Base-by-base conservation (phyloP, 2,329 filamentous ascomycete species). In the Epichloe coenophiala region DNA sequence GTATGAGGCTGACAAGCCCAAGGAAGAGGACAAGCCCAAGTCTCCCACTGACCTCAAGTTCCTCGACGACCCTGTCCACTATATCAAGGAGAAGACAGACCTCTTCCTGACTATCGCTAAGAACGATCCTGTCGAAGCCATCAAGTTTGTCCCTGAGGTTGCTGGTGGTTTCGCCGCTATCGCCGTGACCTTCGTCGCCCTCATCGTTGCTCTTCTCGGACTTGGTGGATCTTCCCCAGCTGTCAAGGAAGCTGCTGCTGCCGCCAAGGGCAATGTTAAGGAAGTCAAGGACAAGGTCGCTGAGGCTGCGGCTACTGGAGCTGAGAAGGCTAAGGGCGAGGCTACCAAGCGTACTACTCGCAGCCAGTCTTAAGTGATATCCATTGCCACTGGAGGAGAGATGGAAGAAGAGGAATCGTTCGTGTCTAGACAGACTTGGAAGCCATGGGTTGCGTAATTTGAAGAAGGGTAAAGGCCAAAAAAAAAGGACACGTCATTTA, bases 111-210 rank as follows among this genome's bases (percentile, higher is more conserved):
- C 83, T 60, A 83, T 97, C 62, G 86, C 73, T 66, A 80, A 88
- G 75, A 78, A 81, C 61, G 84, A 94, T 70, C 89, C 90, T 52
- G 61, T 95, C 58, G 76, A 89, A 71, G 90, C 90, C 49, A 73
- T 90, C 72, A 87, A 88, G 73, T 86, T 88, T 61, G 86, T 96
- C 57, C 93, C 93, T 58, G 93, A 96, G 72, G 84, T 95, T 60
- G 88, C 89, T 56, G 89, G 82, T 63, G 87, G 81, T 63, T 72
- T 95, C 62, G 85, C 75, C 63, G 86, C 83, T 58, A 67, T 89
- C 56, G 65, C 83, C 44, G 71, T 88, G 51, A 81, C 84, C 46
- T 63, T 93, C 58, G 65, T 95, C 54, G 80, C 84, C 58, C 61
- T 95, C 56, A 69, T 94, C 56, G 70, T 86, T 55, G 77, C 80